phyloP scores from a whole-genome alignment of 2,329 filamentous ascomycete species.

The Paraconiothyrium sp. region DNA sequence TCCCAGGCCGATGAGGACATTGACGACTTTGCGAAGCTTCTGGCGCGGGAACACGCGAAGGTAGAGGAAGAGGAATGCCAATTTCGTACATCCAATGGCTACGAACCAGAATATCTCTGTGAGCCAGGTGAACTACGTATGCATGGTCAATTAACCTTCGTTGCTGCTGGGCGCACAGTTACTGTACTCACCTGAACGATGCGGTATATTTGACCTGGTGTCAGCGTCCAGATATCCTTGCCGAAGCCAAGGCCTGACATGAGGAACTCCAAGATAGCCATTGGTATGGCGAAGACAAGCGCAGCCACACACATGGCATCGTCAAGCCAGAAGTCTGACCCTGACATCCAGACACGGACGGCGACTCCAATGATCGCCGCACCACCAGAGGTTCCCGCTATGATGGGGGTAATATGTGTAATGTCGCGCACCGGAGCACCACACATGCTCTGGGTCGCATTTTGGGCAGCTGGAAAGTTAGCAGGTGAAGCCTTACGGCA shows the following conservation, averaged over 20 bases:
- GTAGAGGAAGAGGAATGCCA: slow-evolving; percentile 38
- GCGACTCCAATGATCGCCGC: slow-evolving; percentile 45
- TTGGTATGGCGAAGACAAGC: slow-evolving; percentile 20
- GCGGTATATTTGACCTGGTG: slow-evolving; percentile 50
- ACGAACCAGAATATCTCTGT: slow-evolving; percentile 41
- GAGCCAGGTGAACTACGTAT: slow-evolving; percentile 19
- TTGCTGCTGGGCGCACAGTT: background rate
- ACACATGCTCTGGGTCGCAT: slow-evolving; percentile 49
- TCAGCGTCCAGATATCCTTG: slow-evolving; percentile 61
- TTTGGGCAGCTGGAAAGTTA: slow-evolving; percentile 46
- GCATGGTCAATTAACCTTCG: slow-evolving; percentile 12
- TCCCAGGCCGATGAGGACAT: slow-evolving; percentile 14
- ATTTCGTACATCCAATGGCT: slow-evolving; percentile 30
- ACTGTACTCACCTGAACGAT: slow-evolving; percentile 39
- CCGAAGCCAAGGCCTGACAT: slow-evolving; percentile 52
- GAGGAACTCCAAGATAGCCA: slow-evolving; percentile 23
- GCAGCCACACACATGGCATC: slow-evolving; percentile 26
- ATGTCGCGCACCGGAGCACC: slow-evolving; percentile 46
- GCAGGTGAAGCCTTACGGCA: background rate
- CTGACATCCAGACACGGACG: slow-evolving; percentile 33
- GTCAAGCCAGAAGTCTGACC: slow-evolving; percentile 24
- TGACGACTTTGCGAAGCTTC: slow-evolving; percentile 19
- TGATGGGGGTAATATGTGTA: slow-evolving; percentile 38
- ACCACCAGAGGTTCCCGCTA: slow-evolving; percentile 21
- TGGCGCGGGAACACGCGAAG: slow-evolving; percentile 39